Percentiles rank a stretch among this genome's conserved stretches.
These are phyloP conservation scores for Macrolepiota albuminosa DNA, from an alignment of 768 basidiomycete genomes.

Conservation along the genomic window DNA sequence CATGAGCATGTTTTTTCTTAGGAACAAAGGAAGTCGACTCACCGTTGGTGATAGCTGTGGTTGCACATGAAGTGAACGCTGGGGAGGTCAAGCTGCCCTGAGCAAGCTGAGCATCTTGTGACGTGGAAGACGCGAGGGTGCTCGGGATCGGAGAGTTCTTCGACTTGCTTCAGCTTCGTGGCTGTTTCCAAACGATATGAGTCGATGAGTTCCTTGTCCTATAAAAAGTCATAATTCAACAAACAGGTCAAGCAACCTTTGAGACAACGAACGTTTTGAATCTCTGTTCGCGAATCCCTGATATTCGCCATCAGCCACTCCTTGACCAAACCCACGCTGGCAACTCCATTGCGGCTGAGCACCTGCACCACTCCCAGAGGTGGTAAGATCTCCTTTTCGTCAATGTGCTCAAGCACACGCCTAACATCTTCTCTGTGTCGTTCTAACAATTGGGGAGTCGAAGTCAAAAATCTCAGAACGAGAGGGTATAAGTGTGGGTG, in stretches of 20 bases:
- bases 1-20: neutral
- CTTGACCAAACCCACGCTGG: constrained; percentile 89
- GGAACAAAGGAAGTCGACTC: constrained; percentile 13
- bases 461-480: constrained; percentile 86
- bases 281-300: constrained; percentile 64
- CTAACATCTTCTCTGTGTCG: constrained; percentile 70
- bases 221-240: constrained; percentile 1
- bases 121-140: constrained; percentile 90
- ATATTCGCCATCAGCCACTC: constrained; percentile 85
- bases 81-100: constrained; percentile 87
- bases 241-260: constrained; percentile 4
- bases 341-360: constrained; percentile 81
- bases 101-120: constrained; percentile 87
- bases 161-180: constrained; percentile 75
- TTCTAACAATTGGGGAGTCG: constrained; percentile 65
- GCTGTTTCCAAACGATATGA: constrained; percentile 87
- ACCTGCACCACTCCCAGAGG: constrained; percentile 89
- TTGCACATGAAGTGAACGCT: constrained; percentile 97
- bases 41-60: constrained; percentile 96
- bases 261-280: constrained; percentile 62
- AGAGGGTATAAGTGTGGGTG: constrained; percentile 81
- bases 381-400: constrained; percentile 78
- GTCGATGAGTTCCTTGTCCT: constrained; percentile 85
- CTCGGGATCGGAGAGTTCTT: constrained; percentile 71
- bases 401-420: constrained; percentile 70